Evolutionary conservation across 2,329 filamentous ascomycete genomes (phyloP), one percentile per base, ranked within the genome.

Genomic region (Claviceps africana): DNA sequence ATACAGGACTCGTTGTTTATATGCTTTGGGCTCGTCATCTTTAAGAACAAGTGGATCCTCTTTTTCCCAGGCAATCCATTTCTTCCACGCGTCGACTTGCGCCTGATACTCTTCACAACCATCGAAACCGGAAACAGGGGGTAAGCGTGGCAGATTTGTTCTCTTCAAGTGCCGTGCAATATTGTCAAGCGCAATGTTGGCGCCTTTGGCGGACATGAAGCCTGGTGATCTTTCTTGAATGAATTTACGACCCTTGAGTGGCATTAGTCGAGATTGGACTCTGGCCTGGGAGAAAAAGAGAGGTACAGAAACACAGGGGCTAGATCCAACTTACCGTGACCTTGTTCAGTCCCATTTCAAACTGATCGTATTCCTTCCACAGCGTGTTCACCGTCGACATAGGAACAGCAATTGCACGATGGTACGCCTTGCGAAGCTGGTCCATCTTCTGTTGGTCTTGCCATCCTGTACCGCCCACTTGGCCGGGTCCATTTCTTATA

Each of bases 401-500:
- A 4, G 94, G 94, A 40, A 96, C 81, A 58, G 81, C 83, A 53
- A 96, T 87, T 15, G 91, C 91, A 51, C 85, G 85, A 61, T 96
- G 90, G 65, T 96, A 98, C 0, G 88, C 86, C 65, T 94, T 95
- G 54, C 93, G 84, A 50, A 98, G 71, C 59, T 86, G 76, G 61
- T 98, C 93, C 85, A 95, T 95, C 74, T 98, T 98, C 65, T 97
- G 93, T 69, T 91, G 86, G 64, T 97, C 93, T 67, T 97, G 90
- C 94, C 93, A 98, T 54, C 81, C 83, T 54, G 77, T 83, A 44
- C 91, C 93, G 28, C 90, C 91, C 54, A 93, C 79, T 53, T 82
- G 82, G 6, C 93, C 93, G 1, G 93, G 93, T 0, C 86, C 88
- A 40, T 81, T 86, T 64, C 89, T 90, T 67, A 97, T 81, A 64